Evolutionary conservation across 1,284 basidiomycete genomes (phyloP).

Genomic region (Rhodotorula sp.): DNA sequence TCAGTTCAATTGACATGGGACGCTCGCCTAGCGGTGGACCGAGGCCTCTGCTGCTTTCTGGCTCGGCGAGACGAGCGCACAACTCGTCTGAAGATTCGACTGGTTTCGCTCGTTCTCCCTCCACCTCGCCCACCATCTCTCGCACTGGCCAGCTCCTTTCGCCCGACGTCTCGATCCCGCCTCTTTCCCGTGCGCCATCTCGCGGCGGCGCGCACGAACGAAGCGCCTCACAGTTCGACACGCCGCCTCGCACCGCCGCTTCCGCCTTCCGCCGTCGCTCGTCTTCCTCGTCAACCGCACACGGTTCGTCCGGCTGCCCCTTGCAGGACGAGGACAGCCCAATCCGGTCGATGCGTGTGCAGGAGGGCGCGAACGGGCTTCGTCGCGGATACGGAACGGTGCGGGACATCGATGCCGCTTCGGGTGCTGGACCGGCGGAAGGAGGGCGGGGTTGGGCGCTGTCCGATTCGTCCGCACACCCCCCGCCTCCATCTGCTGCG

Average conservation of each 20-base stretch:
- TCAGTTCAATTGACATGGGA: not conserved
- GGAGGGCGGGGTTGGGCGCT: conserved; percentile 23
- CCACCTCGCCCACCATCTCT: conserved; percentile 10
- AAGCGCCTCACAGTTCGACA: conserved; percentile 13
- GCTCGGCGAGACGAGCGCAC: conserved; percentile 21
- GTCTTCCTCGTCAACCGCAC: not conserved
- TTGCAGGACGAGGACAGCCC: conserved; percentile 17
- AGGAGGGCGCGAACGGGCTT: not conserved
- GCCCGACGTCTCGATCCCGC: conserved; percentile 23
- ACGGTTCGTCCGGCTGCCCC: not conserved
- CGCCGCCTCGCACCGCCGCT: conserved; percentile 2
- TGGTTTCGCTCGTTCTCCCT: conserved; percentile 4
- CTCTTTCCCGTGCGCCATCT: conserved; percentile 19
- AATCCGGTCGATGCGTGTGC: conserved; percentile 4
- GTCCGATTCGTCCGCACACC: conserved; percentile 19
- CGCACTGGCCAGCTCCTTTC: conserved; percentile 9
- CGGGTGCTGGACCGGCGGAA: not conserved
- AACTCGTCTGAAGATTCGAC: conserved; percentile 19
- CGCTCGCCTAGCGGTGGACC: conserved; percentile 16
- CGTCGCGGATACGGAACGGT: not conserved
- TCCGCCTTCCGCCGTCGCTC: conserved; percentile 21
- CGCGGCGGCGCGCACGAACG: conserved; percentile 8
- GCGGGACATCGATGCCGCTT: not conserved
- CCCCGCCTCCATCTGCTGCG: not conserved
- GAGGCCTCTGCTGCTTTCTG: conserved; percentile 31